A percentile compares a stretch with the other conserved stretches of the same genome.
Evolutionary conservation across 768 basidiomycete genomes (phyloP).

Genomic region (Suillus bovinus): DNA sequence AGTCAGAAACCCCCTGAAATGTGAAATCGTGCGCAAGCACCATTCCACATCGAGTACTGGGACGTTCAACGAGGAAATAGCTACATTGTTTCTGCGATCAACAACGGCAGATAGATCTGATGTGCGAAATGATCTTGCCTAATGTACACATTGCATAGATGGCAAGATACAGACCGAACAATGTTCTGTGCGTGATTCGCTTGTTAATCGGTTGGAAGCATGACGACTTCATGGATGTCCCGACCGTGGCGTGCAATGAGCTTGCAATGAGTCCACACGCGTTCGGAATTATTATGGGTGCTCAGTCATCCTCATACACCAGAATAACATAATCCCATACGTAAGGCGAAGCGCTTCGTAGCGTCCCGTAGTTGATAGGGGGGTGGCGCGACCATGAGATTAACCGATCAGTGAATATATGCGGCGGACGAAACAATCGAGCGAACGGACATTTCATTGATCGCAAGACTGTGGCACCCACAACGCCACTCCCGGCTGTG

Average conservation of each 20-base stretch:
- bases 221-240: neutral
- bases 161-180: neutral
- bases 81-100: conserved; percentile 1
- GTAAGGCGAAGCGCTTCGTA: conserved; percentile 18
- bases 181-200: neutral
- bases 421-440: neutral
- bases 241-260: neutral
- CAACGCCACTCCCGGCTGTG: conserved; percentile 1
- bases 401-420: neutral
- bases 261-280: neutral
- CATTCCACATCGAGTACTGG: neutral
- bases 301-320: conserved; percentile 9
- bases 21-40: neutral
- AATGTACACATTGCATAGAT: conserved; percentile 1
- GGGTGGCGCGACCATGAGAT: conserved; percentile 4
- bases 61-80: conserved; percentile 4
- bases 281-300: neutral
- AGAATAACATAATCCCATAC: conserved; percentile 34
- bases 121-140: neutral
- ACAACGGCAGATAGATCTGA: too few relatives aligned
- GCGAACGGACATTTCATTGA: conserved; percentile 5
- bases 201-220: conserved; percentile 3
- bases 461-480: neutral
- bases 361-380: conserved; percentile 1
- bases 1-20: neutral